Conservation (phyloP, 2,329 filamentous ascomycete genomes). For the Colletotrichum tanaceti region DNA sequence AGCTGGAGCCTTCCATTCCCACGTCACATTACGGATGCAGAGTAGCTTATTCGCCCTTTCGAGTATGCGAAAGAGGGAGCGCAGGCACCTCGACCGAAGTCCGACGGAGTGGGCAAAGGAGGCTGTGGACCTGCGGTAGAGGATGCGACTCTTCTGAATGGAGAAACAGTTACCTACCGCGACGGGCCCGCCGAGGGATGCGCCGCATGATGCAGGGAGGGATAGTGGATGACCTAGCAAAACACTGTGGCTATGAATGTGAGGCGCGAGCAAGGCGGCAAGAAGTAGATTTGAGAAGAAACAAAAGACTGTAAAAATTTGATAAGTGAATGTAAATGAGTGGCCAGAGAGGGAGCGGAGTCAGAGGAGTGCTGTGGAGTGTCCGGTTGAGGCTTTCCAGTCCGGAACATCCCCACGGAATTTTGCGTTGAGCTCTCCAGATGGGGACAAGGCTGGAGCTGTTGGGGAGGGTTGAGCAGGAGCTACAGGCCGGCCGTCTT, state of each 20-base stretch:
- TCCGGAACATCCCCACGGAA: conserved; percentile 40
- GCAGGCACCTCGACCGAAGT: conserved; percentile 8
- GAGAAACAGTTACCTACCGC: background rate
- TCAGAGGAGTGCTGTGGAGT: background rate
- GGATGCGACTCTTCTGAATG: background rate
- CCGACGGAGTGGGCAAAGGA: background rate
- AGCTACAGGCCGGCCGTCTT: conserved; percentile 32
- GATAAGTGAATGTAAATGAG: background rate
- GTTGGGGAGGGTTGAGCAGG: conserved; percentile 34
- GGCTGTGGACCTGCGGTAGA: too few relatives aligned
- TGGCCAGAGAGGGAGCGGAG: background rate
- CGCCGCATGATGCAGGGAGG: background rate
- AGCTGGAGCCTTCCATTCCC: background rate
- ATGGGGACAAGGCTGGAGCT: conserved; percentile 41
- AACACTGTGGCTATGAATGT: background rate
- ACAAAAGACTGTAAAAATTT: too few relatives aligned
- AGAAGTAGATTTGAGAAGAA: too few relatives aligned
- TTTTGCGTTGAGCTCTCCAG: conserved; percentile 42
- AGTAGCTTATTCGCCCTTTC: background rate
- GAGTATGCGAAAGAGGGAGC: background rate
- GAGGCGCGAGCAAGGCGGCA: background rate
- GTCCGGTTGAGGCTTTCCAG: conserved; percentile 26
- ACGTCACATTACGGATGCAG: too few relatives aligned
- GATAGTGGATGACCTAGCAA: background rate
- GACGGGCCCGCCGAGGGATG: conserved; percentile 1